phyloP scores from a whole-genome alignment of 345 rosid species.

The Populus ilicifolia region DNA sequence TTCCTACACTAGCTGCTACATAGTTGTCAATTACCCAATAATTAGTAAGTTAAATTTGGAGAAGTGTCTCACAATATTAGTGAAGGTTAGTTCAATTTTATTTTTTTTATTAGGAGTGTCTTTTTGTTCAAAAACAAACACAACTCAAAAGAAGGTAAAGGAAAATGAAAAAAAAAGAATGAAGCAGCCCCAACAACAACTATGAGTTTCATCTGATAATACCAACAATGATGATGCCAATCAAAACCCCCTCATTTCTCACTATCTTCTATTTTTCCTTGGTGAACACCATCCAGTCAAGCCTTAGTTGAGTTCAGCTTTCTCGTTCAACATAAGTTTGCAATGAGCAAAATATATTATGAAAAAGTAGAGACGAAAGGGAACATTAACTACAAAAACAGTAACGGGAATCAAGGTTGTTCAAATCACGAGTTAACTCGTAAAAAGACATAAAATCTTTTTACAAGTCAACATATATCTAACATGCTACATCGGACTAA shows the following conservation, averaged over 20 bases:
- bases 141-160: not conserved
- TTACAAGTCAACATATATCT: too few relatives aligned
- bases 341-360: not conserved
- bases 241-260: not conserved
- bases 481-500: too few relatives aligned
- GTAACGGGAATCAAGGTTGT: not conserved
- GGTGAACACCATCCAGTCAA: not conserved
- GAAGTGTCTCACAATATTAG: not conserved
- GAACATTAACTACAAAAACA: not conserved
- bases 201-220: not conserved
- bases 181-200: not conserved
- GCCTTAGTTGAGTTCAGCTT: not conserved
- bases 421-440: too few relatives aligned
- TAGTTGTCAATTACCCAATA: not conserved
- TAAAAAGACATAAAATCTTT: too few relatives aligned
- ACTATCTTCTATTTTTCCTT: not conserved
- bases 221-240: not conserved
- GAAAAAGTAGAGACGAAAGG: not conserved
- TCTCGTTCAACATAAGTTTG: not conserved
- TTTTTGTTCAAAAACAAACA: not conserved
- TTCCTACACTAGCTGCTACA: not conserved
- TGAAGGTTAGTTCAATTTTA: too few relatives aligned
- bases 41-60: not conserved
- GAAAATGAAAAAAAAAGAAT: too few relatives aligned
- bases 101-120: too few relatives aligned